Evolutionary conservation across 345 rosid species (phyloP), one percentile per base, ranked within the genome.

Genomic region (Citrus inodora): DNA sequence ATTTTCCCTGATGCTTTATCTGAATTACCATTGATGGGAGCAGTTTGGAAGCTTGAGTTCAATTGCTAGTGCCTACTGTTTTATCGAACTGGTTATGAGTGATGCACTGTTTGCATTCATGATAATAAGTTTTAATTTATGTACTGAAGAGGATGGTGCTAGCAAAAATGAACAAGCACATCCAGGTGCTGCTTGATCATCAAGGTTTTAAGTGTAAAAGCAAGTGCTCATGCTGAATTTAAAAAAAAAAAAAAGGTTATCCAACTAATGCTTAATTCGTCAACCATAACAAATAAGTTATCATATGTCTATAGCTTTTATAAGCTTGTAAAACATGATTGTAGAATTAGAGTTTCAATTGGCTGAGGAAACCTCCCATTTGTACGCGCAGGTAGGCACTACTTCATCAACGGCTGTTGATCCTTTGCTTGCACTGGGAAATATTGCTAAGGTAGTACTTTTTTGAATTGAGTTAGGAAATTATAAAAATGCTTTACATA

Each of bases 371-470:
- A 40, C 37, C 62, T 77, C 35, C 60, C 72, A 37, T 77, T 62
- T 82, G 21, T 58, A 70, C 74, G 64, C 79, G 66, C 83, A 94
- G 98, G 92, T 91, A 65, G 98, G 98, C 11, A 90, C 96, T 55
- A 94, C 98, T 76, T 94, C 98, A 13, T 94, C 98, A 75, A 82
- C 98, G 3, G 94, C 97, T 46, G 89, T 89, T 70, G 98, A 92
- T 86, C 96, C 98, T 58, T 84, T 94, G 82, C 85, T 73, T 81
- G 78, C 86, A 2, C 78, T 94, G 9, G 97, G 93, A 73, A 83
- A 84, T 81, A 90, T 94, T 40, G 91, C 98, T 11, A 82, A 90
- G 89, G 97, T 94, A 58, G 68, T 75, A 48, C 59, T 33, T 37
- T 38, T 22, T 16, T 62, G 2, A 33, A 14, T 30, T 80, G 75